Base-by-base conservation (phyloP, 352 stramenopile genomes). In the Pythium sukuiense region DNA sequence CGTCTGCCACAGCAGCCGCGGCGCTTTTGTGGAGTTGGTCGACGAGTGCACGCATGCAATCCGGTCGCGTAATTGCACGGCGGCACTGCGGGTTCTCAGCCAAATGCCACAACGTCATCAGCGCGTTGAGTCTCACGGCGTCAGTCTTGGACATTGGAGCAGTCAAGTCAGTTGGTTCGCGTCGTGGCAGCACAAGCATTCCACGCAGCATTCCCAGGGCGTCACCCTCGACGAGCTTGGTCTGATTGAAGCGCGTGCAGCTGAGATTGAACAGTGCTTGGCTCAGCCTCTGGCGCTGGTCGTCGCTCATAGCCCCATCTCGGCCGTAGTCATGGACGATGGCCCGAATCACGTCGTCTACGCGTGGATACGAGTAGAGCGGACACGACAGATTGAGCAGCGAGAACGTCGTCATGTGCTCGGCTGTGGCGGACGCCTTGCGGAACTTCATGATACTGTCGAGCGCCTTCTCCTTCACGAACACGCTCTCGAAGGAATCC, bases 391-490 rank as follows among this genome's bases (percentile, higher is more conserved):
- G 67, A 48, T 92, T 92, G 59, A 89, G 85, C 14, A 92, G 65
- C 12, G 79, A 72, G 24, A 90, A 84, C 12, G 70, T 80, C 11
- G 75, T 76, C 24, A 84, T 76, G 9, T 54, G 52, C 14, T 88
- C 84, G 3, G 70, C 72, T 8, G 78, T 41, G 0, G 69, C 61
- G 6, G 62, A 79, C 3, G 62, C 63, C 48, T 79, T 79, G 55
- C 81, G 67, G 52, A 88, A 79, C 59, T 80, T 83, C 5, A 89
- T 49, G 2, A 90, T 72, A 27, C 72, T 80, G 18, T 89, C 82
- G 45, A 92, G 80, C 12, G 68, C 80, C 58, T 90, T 92, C 24
- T 92, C 84, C 62, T 89, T 88, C 54, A 92, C 80, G 60, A 90
- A 88, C 0, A 72, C 66, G 49, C 71, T 77, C 66, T 92, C 84